phyloP scores from a whole-genome alignment of 2,329 filamentous ascomycete species.

The Hypoxylon sp. region DNA sequence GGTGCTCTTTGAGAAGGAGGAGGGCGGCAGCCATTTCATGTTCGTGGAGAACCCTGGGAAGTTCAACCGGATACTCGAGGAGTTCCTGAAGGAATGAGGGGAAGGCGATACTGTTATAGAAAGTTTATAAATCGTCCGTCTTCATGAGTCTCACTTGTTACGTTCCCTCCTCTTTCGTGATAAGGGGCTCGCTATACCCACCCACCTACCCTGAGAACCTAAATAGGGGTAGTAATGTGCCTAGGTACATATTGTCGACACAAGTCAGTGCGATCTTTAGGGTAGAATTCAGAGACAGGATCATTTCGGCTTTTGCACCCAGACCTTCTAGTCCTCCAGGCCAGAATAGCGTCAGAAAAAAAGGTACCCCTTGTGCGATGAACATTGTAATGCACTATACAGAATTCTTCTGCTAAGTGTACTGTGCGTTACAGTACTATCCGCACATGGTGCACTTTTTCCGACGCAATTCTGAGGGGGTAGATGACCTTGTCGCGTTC shows the following conservation, averaged over 20 bases:
- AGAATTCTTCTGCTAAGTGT: too few relatives aligned
- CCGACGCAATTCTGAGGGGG: background rate
- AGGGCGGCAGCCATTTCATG: conserved; percentile 55
- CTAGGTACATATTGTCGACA: background rate
- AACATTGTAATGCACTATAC: too few relatives aligned
- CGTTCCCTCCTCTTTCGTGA: background rate
- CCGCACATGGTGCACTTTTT: too few relatives aligned
- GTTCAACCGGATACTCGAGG: conserved; percentile 54
- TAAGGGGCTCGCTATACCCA: background rate
- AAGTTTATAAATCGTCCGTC: background rate
- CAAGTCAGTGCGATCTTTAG: background rate
- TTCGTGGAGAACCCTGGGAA: conserved; percentile 55
- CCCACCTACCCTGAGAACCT: too few relatives aligned
- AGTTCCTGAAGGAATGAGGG: conserved; percentile 45
- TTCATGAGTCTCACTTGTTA: background rate
- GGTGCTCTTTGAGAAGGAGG: conserved; percentile 51
- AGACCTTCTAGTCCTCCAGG: too few relatives aligned
- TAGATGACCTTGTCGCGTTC: background rate
- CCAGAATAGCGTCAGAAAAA: too few relatives aligned
- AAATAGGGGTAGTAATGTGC: conserved; percentile 3
- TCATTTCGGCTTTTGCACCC: too few relatives aligned
- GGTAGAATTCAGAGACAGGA: too few relatives aligned
- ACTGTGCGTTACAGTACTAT: too few relatives aligned
- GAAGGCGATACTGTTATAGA: background rate
- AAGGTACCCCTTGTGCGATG: too few relatives aligned